These are phyloP conservation scores for Spinellus fusiger DNA, from an alignment of 192 early-diverging fungal species.

Conservation along the genomic window DNA sequence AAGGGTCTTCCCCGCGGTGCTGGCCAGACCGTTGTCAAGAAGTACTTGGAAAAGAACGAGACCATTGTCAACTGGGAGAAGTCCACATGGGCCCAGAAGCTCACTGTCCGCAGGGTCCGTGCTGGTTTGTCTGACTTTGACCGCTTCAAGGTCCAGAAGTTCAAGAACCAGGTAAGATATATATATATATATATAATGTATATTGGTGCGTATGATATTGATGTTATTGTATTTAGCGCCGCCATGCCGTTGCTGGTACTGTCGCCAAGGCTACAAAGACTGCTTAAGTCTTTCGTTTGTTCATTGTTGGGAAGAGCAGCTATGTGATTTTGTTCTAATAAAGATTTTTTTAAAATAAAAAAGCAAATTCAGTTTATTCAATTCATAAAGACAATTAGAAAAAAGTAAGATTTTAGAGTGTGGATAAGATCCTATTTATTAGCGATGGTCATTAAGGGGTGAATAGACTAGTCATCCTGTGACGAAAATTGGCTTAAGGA, in stretches of 20 bases:
- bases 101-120: slow-evolving; percentile 74
- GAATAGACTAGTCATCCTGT: too few relatives aligned
- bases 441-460: too few relatives aligned
- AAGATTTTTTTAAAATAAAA: not conserved
- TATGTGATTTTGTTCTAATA: too few relatives aligned
- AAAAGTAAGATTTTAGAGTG: not conserved
- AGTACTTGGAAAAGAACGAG: slow-evolving; percentile 81
- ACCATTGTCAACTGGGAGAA: slow-evolving; percentile 75
- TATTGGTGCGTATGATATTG: not conserved
- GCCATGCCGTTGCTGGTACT: slow-evolving; percentile 6
- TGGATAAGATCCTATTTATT: not conserved
- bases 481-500: not conserved
- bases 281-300: slow-evolving; percentile 13
- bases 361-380: not conserved
- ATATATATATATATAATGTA: not conserved
- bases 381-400: not conserved
- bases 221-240: slow-evolving; percentile 2
- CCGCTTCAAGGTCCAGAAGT: slow-evolving; percentile 95
- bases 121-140: slow-evolving; percentile 88
- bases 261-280: slow-evolving; percentile 3
- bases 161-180: slow-evolving; percentile 78
- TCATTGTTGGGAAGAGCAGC: slow-evolving; percentile 7
- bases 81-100: slow-evolving; percentile 96
- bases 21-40: slow-evolving; percentile 70
- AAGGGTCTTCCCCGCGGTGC: slow-evolving; percentile 78